Evolutionary conservation across 2,329 filamentous ascomycete genomes (phyloP).

Genomic region (Cytospora mali): DNA sequence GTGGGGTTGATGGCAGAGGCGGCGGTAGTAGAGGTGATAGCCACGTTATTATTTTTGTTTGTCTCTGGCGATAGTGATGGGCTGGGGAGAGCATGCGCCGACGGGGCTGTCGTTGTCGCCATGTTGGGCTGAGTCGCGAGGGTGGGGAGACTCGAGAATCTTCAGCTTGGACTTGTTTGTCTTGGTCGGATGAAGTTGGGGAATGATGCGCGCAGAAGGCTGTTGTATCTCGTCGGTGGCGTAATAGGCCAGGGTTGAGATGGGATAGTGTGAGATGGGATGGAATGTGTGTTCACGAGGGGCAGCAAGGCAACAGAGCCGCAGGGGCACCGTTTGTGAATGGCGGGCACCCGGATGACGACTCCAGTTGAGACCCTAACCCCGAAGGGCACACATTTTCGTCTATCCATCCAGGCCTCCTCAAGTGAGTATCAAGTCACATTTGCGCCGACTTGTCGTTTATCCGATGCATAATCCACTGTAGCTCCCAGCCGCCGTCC

Average conservation of each 20-base stretch:
- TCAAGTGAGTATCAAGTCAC: no score
- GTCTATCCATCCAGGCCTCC: no score
- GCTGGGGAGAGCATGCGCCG: constrained; percentile 17
- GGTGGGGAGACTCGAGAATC: neutral
- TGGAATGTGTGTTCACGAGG: neutral
- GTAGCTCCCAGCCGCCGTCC: no score
- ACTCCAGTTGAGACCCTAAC: no score
- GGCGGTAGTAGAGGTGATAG: neutral
- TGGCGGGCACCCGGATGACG: neutral
- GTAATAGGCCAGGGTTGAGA: neutral
- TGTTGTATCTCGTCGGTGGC: neutral
- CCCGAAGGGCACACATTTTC: no score
- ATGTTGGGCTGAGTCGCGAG: neutral
- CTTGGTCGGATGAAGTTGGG: neutral
- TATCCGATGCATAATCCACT: no score
- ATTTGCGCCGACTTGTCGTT: no score
- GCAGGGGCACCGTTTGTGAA: neutral
- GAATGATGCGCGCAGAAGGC: neutral
- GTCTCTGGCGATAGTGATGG: constrained; percentile 8
- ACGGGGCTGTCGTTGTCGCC: constrained; percentile 17
- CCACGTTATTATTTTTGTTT: neutral
- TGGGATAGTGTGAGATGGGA: neutral
- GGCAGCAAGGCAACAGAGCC: neutral
- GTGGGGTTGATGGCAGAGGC: neutral
- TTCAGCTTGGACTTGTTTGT: neutral